Percentiles rank a stretch among this genome's conserved stretches.
Conservation (phyloP, 2,329 filamentous ascomycete genomes). For the Phyllosticta citrichinensis region DNA sequence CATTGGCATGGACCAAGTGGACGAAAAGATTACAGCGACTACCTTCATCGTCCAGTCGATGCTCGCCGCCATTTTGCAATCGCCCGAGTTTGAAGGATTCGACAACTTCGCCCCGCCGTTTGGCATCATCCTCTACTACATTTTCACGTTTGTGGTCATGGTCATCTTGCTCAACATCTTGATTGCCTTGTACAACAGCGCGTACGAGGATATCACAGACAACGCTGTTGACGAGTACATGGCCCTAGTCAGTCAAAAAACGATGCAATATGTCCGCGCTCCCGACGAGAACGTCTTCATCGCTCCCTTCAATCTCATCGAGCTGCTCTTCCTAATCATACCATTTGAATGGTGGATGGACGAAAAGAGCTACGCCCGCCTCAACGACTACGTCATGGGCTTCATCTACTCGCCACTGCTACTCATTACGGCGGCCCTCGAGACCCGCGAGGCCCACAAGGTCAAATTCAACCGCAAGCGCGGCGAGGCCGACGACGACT, state of each 20-base stretch:
- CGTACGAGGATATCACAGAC: slow-evolving; percentile 88
- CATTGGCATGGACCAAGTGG: slow-evolving; percentile 76
- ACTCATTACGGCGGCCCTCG: slow-evolving; percentile 59
- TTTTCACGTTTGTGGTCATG: slow-evolving; percentile 97
- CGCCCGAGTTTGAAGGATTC: slow-evolving; percentile 81
- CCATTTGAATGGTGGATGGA: slow-evolving; percentile 95
- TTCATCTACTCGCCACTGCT: slow-evolving; percentile 77
- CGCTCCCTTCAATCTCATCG: slow-evolving; percentile 86
- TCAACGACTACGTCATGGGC: slow-evolving; percentile 87
- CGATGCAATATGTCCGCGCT: slow-evolving; percentile 91
- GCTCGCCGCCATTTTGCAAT: slow-evolving; percentile 85
- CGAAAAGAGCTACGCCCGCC: slow-evolving; percentile 58
- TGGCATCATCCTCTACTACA: slow-evolving; percentile 90
- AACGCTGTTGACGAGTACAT: slow-evolving; percentile 94
- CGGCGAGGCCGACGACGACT: slow-evolving; percentile 84
- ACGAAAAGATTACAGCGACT: slow-evolving; percentile 53
- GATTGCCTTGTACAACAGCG: slow-evolving; percentile 93
- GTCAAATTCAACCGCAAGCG: slow-evolving; percentile 65
- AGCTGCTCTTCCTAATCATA: slow-evolving; percentile 67
- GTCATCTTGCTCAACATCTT: slow-evolving; percentile 90
- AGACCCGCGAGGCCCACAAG: slow-evolving; percentile 36
- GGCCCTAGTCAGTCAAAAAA: slow-evolving; percentile 67
- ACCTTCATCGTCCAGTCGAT: slow-evolving; percentile 69
- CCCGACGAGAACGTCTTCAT: slow-evolving; percentile 99
- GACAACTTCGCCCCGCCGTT: slow-evolving; percentile 88